Evolutionary conservation across 2,329 filamentous ascomycete genomes (phyloP).

Genomic region (Talaromyces sp.): DNA sequence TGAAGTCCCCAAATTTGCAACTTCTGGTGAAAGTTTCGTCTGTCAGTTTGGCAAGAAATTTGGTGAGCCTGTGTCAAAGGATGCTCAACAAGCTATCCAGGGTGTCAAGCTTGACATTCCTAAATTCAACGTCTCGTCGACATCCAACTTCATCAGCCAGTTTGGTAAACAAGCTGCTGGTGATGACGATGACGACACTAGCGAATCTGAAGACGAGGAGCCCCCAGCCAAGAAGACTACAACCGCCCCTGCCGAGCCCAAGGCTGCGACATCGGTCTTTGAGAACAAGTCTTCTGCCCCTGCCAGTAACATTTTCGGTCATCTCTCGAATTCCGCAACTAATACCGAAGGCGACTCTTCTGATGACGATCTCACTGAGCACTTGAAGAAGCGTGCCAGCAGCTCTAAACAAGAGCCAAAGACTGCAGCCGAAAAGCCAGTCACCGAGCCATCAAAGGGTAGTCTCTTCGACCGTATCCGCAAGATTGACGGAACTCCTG

Average conservation of each 20-base stretch:
- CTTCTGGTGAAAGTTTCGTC: conserved; percentile 4
- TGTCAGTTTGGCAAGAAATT: conserved; percentile 7
- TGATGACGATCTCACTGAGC: conserved; percentile 4
- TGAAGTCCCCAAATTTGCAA: conserved; percentile 10
- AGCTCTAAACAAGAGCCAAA: not conserved
- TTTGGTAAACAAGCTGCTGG: conserved; percentile 11
- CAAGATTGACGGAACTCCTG: conserved; percentile 6
- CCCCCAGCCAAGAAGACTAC: conserved; percentile 18
- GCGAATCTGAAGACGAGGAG: conserved; percentile 29
- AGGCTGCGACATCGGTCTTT: conserved; percentile 3
- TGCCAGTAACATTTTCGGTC: conserved; percentile 9
- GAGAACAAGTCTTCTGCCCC: conserved; percentile 7
- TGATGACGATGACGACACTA: conserved; percentile 6
- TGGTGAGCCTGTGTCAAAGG: conserved; percentile 8
- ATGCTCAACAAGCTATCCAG: not conserved
- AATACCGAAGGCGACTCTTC: conserved; percentile 7
- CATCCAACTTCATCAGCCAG: conserved; percentile 5
- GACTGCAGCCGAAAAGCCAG: not conserved
- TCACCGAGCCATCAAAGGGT: not conserved
- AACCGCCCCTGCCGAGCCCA: not conserved
- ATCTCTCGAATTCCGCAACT: conserved; percentile 7
- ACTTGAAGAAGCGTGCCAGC: conserved; percentile 5
- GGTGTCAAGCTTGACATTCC: conserved; percentile 7
- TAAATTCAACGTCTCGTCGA: conserved; percentile 4
- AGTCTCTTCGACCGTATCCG: conserved; percentile 9